Base-by-base conservation (phyloP, 768 basidiomycete species). In the Filobasidium floriforme region DNA sequence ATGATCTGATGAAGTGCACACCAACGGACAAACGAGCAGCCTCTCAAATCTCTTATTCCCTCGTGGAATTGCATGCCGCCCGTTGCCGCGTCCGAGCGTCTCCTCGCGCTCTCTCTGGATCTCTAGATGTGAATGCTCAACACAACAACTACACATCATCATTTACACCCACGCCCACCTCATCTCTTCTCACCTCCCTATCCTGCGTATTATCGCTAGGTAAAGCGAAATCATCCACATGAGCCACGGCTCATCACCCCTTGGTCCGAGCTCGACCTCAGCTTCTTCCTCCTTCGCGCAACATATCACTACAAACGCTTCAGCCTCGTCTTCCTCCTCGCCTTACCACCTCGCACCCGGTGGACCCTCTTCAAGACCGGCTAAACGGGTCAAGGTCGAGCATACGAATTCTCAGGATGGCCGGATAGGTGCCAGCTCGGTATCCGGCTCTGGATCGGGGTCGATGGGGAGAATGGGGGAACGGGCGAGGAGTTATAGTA, bases 211-310 rank as follows among this genome's bases (percentile, higher is more conserved):
- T n/a, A 49, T 49, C 15, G 46, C 12, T 6, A 3, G 18, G 15
- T 49, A 5, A 49, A 49, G 14, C 46, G 6, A 3, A 49, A 3
- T 9, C 32, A 37, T 37, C 3, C 46, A 49, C 46, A 49, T 49
- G 46, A 49, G 46, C 46, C 46, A 49, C 46, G 14, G 46, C 46
- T 49, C 46, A 49, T 49, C 46, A 49, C 46, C 46, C 14, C 46
- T 49, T 6, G 46, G 46, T 49, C 46, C 46, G 6, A 15, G 22
- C 46, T 49, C 46, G 46, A 22, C 22, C 22, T 12, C 32, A 9
- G 32, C 46, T 49, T 49, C 46, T 49, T 49, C 46, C 15, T 49
- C 46, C 46, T 49, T 49, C 14, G 18, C 15, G 3, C 18, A 49
- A 49, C 46, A 49, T 49, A 49, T 49, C 46, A 18, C 46, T 14